Evolutionary conservation across 345 rosid genomes (phyloP).

Genomic region (Acer campestre): DNA sequence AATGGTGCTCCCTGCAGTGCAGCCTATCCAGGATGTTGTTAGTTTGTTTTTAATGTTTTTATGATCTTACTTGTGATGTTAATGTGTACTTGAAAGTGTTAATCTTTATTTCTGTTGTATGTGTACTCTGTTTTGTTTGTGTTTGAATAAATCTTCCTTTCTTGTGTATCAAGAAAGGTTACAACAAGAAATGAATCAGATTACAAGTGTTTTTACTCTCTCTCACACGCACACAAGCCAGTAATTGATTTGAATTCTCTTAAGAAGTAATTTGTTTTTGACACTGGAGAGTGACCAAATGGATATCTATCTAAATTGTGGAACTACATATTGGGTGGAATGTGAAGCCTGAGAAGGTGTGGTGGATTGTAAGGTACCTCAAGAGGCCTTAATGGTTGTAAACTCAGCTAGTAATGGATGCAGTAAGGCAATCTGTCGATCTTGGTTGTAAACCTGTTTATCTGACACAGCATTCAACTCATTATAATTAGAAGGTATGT

Average conservation of each 20-base stretch:
- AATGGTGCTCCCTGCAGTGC: no score
- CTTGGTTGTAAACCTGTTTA: conserved; percentile 51
- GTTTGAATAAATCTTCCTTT: neutral
- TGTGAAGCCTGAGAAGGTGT: conserved; percentile 46
- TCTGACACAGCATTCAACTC: conserved; percentile 21
- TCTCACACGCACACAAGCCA: no score
- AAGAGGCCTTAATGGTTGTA: conserved; percentile 47
- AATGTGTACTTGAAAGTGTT: neutral
- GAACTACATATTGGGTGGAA: conserved; percentile 64
- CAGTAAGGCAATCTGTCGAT: conserved; percentile 61
- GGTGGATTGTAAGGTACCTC: conserved; percentile 43
- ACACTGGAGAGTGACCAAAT: no score
- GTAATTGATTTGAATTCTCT: no score
- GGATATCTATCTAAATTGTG: no score
- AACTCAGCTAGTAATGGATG: conserved; percentile 67
- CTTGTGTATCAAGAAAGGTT: neutral
- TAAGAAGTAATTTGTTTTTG: no score
- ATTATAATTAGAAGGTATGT: neutral
- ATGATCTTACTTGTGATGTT: neutral
- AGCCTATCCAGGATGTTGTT: neutral
- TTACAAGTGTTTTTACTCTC: neutral
- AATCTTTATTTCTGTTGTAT: neutral
- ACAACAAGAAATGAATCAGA: neutral
- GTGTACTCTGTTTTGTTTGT: neutral
- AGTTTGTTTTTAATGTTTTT: neutral